Evolutionary conservation across 441 rosid genomes (phyloP), one percentile per base, ranked within the genome.

Genomic region (Eruca vesicaria): DNA sequence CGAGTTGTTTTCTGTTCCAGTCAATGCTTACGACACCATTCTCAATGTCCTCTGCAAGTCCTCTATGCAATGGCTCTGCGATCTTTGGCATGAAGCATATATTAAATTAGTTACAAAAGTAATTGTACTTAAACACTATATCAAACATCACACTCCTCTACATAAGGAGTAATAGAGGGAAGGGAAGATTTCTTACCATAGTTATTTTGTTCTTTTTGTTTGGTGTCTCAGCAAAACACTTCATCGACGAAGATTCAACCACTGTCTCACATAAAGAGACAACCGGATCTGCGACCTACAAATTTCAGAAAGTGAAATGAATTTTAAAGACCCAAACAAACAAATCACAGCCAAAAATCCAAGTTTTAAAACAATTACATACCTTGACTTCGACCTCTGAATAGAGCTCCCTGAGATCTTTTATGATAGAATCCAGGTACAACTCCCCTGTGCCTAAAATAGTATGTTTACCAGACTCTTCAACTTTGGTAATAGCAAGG

Each of bases 361-460:
- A 72, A 61, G n/a, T n/a, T 36, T 11, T 26, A 56, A 32, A 32
- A 1, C 28, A 33, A 29, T 26, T 43, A 60, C 16, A 50, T 78
- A 90, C 99, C 98, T 95, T 95, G 65, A 95, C 99, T 89, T 95
- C 99, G 60, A 92, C 99, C 83, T 95, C 99, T 72, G 99, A 90
- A 78, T 92, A 95, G 58, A 95, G 92, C 84, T 95, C 99, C 78
- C 99, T 87, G 35, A 95, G 94, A 84, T 95, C 99, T 82, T 95
- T 92, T 98, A 95, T 92, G 48, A 95, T 95, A 10, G 99, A 95
- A 83, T 95, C 98, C 86, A 95, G 81, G 79, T 92, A 95, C 76
- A 95, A 68, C 81, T 95, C 99, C 63, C 99, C 97, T 35, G 99
- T 95, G 57, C 98, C 99, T 75, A 95, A 81, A 76, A 92, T 91